Percentiles rank a stretch among this genome's conserved stretches.
These are phyloP conservation scores for Tulasnella sp. DNA, from an alignment of 768 basidiomycete species.

Conservation along the genomic window DNA sequence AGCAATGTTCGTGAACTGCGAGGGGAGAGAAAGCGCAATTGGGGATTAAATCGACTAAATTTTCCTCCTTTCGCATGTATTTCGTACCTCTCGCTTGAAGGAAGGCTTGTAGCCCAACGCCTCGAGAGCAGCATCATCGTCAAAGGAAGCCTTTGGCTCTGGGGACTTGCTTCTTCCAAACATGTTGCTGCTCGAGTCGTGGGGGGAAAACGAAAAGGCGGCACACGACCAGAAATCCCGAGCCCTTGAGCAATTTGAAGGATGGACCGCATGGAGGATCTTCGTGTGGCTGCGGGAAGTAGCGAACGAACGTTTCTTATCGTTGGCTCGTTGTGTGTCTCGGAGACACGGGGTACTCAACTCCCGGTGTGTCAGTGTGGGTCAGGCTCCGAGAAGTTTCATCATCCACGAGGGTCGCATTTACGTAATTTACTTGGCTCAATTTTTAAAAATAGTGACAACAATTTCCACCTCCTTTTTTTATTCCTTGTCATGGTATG, in stretches of 20 bases:
- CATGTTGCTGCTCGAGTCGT: background rate
- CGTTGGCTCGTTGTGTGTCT: background rate
- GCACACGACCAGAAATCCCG: background rate
- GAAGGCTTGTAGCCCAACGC: conserved; percentile 20
- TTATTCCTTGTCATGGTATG: too few species aligned
- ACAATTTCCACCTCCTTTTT: too few species aligned
- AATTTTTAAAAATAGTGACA: background rate
- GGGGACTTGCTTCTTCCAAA: conserved; percentile 2
- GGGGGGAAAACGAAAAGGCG: background rate
- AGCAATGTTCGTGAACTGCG: conserved; percentile 21
- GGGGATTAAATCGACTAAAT: background rate
- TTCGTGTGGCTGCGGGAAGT: background rate
- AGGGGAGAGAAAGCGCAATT: background rate
- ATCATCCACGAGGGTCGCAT: background rate
- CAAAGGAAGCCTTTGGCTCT: background rate
- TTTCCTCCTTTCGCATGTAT: background rate
- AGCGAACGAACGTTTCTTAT: background rate
- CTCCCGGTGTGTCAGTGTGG: background rate
- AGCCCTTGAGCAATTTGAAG: background rate
- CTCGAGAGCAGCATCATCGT: conserved; percentile 20
- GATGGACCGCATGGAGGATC: background rate
- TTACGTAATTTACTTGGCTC: background rate
- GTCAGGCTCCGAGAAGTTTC: background rate
- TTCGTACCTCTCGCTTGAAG: conserved; percentile 20
- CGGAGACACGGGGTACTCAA: background rate